These are phyloP conservation scores for Asterionellopsis glacialis DNA, from an alignment of 108 stramenopile species.

Conservation along the genomic window DNA sequence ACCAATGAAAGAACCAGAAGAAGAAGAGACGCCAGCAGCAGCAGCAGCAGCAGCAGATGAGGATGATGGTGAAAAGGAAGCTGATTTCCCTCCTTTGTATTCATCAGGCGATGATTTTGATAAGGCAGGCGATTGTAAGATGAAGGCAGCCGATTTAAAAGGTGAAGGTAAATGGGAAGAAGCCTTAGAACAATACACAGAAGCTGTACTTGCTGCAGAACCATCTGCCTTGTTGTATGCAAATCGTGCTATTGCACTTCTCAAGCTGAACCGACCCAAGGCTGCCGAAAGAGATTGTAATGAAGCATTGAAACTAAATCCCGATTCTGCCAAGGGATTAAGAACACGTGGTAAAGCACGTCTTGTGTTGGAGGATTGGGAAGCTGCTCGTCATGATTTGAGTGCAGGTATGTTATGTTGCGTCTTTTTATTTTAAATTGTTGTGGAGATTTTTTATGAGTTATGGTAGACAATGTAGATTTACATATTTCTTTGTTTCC, in stretches of 20 bases:
- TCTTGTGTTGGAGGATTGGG: constrained; percentile 44
- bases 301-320: constrained; percentile 68
- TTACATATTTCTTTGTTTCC: not conserved
- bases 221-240: constrained; percentile 77
- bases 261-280: constrained; percentile 47
- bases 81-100: constrained; percentile 53
- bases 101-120: constrained; percentile 62
- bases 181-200: constrained; percentile 65
- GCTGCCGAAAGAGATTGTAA: constrained; percentile 77
- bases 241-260: constrained; percentile 74
- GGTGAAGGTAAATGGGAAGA: constrained; percentile 41
- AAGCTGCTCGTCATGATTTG: constrained; percentile 24
- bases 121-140: constrained; percentile 56
- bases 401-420: no score
- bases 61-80: constrained; percentile 11
- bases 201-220: constrained; percentile 65
- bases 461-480: no score
- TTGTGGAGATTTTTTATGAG: no score
- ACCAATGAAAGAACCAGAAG: not conserved
- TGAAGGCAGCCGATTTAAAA: constrained; percentile 62
- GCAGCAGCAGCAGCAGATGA: constrained; percentile 3
- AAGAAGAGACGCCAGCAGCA: not conserved
- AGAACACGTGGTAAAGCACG: constrained; percentile 60
- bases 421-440: not conserved
- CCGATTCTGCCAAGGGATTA: constrained; percentile 83